Evolutionary conservation across 306 rosid species (phyloP), one percentile per base, ranked within the genome.

Genomic region (Vicia sativa): DNA sequence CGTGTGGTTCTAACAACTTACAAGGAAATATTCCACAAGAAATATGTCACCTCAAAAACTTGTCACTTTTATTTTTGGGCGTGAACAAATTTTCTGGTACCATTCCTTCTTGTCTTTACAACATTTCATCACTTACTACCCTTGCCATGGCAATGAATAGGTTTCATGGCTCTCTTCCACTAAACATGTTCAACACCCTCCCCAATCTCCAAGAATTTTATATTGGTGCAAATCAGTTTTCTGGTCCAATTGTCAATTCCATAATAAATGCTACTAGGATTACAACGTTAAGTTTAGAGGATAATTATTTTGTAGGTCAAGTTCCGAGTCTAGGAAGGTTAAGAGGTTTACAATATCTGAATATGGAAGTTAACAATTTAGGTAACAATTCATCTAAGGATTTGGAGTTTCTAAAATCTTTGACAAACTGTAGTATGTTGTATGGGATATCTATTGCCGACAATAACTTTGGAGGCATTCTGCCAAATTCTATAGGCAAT

Each of bases 381-480:
- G 89, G 84, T 55, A 41, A 15, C 9, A 18, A 53, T 18, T 68
- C 81, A 23, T 1, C 18, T 0, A 65, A 64, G 8, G 75, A 79
- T 50, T 73, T 70, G 23, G 65, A 35, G 0, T 83, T 74, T 54
- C 9, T 80, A 13, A 23, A 78, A 9, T 5, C 73, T 3, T 50
- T 84, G 68, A 11, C 54, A 48, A 76, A 81, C 5, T 73, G 79
- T 49, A 84, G 67, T 61, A 14, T 9, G 2, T 12, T 81, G 23
- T 0, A 10, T 10, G 0, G 0, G 0, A 3, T 81, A 0, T 2
- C 0, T 21, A 6, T 84, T 0, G 0, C 3, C 0, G 0, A 0
- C 0, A 78, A 84, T 55, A 76, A 61, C 0, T 84, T 84, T 55
- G 77, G 80, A 34, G 86, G 84, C 13, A 49, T 2, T 28, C 28